Percentiles rank a stretch among this genome's conserved stretches.
Evolutionary conservation across 1,284 basidiomycete genomes (phyloP).

Genomic region (Ganoderma multipileum): DNA sequence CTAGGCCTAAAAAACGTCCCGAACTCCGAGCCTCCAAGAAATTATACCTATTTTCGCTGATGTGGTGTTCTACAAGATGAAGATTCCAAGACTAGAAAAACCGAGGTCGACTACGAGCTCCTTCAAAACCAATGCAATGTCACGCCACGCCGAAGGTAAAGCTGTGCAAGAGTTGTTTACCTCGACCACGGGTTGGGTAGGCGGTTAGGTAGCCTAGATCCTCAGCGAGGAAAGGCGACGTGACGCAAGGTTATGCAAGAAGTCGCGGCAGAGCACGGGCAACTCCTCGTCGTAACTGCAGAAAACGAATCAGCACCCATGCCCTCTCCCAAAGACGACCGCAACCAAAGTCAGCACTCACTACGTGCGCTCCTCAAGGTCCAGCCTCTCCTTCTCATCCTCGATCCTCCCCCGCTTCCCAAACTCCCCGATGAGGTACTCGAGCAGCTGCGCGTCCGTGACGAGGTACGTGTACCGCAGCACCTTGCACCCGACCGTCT

Average conservation of each 20-base stretch:
- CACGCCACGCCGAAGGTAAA: background rate
- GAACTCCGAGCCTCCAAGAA: no score
- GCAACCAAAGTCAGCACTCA: slow-evolving; percentile 11
- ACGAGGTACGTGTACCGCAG: slow-evolving; percentile 28
- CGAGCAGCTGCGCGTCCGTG: slow-evolving; percentile 24
- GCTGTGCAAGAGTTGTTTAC: background rate
- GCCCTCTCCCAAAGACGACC: background rate
- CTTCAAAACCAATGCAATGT: background rate
- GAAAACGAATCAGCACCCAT: background rate
- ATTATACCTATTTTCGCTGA: background rate
- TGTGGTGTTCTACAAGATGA: background rate
- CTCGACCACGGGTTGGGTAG: background rate
- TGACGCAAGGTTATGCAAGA: slow-evolving; percentile 21
- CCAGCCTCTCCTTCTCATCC: slow-evolving; percentile 18
- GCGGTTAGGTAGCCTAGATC: background rate
- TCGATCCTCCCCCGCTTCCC: slow-evolving; percentile 17
- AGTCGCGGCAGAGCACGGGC: slow-evolving; percentile 22
- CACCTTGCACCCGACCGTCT: slow-evolving; percentile 24
- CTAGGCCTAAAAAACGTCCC: background rate
- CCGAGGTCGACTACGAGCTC: no score
- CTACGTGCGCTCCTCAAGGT: slow-evolving; percentile 29
- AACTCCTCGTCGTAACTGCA: slow-evolving; percentile 27
- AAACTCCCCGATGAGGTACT: slow-evolving; percentile 16
- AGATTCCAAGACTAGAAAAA: background rate
- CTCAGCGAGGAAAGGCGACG: slow-evolving; percentile 21